Percentiles rank a stretch among this genome's conserved stretches.
These are phyloP conservation scores for Fusarium sp. DNA, from an alignment of 2,329 filamentous ascomycete species.

Conservation along the genomic window DNA sequence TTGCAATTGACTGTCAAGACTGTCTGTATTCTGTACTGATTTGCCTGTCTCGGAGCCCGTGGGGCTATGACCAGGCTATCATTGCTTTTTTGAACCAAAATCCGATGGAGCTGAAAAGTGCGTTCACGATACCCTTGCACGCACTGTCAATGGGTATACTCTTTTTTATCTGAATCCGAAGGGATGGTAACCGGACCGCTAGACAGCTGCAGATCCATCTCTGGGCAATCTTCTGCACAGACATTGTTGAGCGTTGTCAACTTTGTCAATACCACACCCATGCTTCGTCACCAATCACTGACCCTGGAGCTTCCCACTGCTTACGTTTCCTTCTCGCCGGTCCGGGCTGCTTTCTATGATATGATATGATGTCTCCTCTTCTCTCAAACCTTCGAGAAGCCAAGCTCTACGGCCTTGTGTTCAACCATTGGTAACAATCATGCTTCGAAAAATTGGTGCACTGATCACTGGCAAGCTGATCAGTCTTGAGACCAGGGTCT, in stretches of 20 bases:
- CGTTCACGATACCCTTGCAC: constrained; percentile 8
- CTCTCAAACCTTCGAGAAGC: neutral
- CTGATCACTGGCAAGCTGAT: neutral
- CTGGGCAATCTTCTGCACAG: constrained; percentile 10
- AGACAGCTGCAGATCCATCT: constrained; percentile 40
- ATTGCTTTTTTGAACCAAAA: constrained; percentile 27
- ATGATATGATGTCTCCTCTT: neutral
- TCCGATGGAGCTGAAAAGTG: constrained; percentile 35
- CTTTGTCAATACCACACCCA: neutral
- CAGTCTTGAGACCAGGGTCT: neutral
- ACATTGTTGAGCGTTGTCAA: constrained; percentile 13
- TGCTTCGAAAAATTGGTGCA: neutral
- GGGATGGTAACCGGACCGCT: constrained; percentile 39
- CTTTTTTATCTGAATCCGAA: constrained; percentile 28
- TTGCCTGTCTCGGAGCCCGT: constrained; percentile 10
- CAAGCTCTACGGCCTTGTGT: neutral
- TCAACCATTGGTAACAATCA: neutral
- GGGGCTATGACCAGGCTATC: constrained; percentile 17
- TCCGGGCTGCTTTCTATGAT: neutral
- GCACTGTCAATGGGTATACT: constrained; percentile 14
- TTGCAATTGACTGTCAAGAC: neutral
- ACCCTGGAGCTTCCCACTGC: neutral
- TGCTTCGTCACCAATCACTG: constrained; percentile 20
- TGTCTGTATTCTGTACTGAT: constrained; percentile 4
- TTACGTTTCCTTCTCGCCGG: neutral